Conservation (phyloP, 768 basidiomycete species). For the Lactarius trivialis region DNA sequence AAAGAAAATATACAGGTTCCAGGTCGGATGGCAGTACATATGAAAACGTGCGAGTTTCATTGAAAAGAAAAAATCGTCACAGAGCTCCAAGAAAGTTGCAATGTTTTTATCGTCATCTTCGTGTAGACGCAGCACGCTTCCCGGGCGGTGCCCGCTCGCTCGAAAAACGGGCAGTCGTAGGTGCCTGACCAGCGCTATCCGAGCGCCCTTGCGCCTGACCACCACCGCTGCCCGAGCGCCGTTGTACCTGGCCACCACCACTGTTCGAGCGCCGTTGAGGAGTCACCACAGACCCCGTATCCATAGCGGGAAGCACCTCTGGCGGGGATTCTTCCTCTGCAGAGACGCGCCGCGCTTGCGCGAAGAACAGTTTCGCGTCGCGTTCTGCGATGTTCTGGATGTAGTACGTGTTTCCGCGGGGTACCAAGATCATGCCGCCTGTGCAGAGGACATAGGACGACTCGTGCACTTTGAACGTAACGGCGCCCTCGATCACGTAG, state of each 20-base stretch:
- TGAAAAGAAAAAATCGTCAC: background rate
- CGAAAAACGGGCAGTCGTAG: constrained; percentile 14
- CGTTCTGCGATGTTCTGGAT: constrained; percentile 83
- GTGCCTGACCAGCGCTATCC: constrained; percentile 17
- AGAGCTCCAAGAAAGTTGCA: background rate
- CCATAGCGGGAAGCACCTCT: constrained; percentile 19
- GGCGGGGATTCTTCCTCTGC: constrained; percentile 27
- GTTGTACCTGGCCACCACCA: constrained; percentile 12
- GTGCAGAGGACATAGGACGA: constrained; percentile 70
- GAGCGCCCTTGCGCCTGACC: constrained; percentile 12
- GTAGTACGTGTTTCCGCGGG: constrained; percentile 89
- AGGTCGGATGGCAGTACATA: background rate
- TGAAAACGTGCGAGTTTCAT: background rate
- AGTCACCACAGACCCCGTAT: constrained; percentile 2
- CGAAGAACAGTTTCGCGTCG: constrained; percentile 83
- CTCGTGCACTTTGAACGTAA: constrained; percentile 78
- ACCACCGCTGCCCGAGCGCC: constrained; percentile 12
- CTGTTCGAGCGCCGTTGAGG: constrained; percentile 18
- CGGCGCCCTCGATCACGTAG: constrained; percentile 82
- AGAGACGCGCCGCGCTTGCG: constrained; percentile 64
- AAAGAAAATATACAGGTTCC: background rate
- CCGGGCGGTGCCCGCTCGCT: constrained; percentile 10
- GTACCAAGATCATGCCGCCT: constrained; percentile 86
- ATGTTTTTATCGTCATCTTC: background rate
- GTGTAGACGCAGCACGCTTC: constrained; percentile 11